A percentile compares a stretch with the other conserved stretches of the same genome.
These are phyloP conservation scores for Hibiscus tridactylites DNA, from an alignment of 345 rosid genomes.

Conservation along the genomic window DNA sequence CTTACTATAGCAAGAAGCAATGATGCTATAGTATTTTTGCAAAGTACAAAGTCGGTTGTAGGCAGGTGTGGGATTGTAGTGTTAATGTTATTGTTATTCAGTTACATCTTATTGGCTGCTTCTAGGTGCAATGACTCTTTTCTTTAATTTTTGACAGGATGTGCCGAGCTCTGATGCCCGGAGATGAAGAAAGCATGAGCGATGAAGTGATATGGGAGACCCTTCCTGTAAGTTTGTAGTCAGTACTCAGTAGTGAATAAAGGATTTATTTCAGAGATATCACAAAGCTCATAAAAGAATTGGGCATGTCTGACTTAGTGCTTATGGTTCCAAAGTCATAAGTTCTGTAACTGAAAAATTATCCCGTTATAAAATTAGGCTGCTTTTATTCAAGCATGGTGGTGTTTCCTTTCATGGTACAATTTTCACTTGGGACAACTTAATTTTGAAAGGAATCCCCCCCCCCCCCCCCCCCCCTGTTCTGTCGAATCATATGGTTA, in stretches of 20 bases:
- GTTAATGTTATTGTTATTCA: background rate
- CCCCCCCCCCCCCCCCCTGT: background rate
- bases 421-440: background rate
- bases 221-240: conserved; percentile 61
- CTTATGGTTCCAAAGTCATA: background rate
- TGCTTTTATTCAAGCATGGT: background rate
- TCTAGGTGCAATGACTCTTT: background rate
- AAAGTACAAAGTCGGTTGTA: background rate
- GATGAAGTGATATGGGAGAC: conserved; percentile 98
- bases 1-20: background rate
- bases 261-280: background rate
- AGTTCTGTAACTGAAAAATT: background rate
- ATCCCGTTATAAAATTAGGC: background rate
- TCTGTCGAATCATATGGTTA: background rate
- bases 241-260: background rate
- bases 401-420: background rate
- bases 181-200: conserved; percentile 87
- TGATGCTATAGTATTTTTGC: background rate
- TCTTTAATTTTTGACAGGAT: conserved; percentile 37
- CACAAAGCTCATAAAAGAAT: background rate
- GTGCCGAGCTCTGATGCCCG: conserved; percentile 89
- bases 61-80: background rate
- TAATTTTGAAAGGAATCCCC: background rate
- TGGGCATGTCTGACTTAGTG: background rate
- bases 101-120: background rate